Conservation (phyloP, 1,139 yeast species). For the Geotrichum restrictum region DNA sequence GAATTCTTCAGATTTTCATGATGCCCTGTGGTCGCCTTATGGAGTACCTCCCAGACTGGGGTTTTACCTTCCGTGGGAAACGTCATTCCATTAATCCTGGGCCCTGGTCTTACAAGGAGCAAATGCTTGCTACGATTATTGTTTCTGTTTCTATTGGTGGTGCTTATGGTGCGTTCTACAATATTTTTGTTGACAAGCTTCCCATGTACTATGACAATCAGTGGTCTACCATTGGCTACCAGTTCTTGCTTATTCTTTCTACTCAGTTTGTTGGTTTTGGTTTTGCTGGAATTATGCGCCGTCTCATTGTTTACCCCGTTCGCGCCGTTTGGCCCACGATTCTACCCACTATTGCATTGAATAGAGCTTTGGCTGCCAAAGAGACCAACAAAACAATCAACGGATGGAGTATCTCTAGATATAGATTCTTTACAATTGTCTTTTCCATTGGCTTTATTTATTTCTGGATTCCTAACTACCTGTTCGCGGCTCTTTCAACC, state of each 20-base stretch:
- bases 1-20: slow-evolving; percentile 53
- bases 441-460: slow-evolving; percentile 46
- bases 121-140: slow-evolving; percentile 51
- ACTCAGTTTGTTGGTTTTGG: slow-evolving; percentile 53
- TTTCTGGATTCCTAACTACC: slow-evolving; percentile 55
- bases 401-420: slow-evolving; percentile 51
- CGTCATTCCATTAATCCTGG: slow-evolving; percentile 51
- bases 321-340: slow-evolving; percentile 52
- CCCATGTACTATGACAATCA: slow-evolving; percentile 37
- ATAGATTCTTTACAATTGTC: slow-evolving; percentile 43
- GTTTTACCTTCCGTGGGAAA: slow-evolving; percentile 41
- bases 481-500: slow-evolving; percentile 47
- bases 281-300: slow-evolving; percentile 52
- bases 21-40: slow-evolving; percentile 50
- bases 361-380: slow-evolving; percentile 20
- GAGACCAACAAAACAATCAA: slow-evolving; percentile 26
- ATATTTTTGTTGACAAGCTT: slow-evolving; percentile 42
- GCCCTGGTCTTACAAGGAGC: slow-evolving; percentile 66
- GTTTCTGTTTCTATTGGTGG: slow-evolving; percentile 25
- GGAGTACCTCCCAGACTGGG: slow-evolving; percentile 47
- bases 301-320: slow-evolving; percentile 49
- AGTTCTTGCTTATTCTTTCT: slow-evolving; percentile 44
- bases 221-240: slow-evolving; percentile 46
- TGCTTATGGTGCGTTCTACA: slow-evolving; percentile 40
- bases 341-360: slow-evolving; percentile 37